phyloP scores from a whole-genome alignment of 805 yeast genomes.

The Yarrowia sp. region DNA sequence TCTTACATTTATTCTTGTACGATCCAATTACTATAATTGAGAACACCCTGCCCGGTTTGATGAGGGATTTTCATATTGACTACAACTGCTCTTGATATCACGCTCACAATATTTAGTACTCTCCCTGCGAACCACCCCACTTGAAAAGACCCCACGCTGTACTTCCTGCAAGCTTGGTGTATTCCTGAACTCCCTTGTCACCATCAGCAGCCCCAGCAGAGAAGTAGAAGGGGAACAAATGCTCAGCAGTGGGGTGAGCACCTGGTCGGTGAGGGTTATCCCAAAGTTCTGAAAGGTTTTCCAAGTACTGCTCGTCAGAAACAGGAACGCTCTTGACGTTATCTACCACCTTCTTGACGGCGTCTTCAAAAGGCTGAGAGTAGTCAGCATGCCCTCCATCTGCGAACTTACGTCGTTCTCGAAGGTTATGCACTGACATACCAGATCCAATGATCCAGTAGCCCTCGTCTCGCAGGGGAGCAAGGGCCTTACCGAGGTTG shows the following conservation, averaged over 20 bases:
- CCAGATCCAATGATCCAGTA: constrained; percentile 65
- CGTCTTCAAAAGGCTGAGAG: constrained; percentile 49
- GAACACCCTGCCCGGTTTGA: too few species aligned
- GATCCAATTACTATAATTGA: too few species aligned
- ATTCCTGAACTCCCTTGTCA: constrained; percentile 10
- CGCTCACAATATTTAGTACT: background rate
- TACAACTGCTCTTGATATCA: background rate
- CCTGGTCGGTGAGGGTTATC: constrained; percentile 38
- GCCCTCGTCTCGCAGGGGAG: constrained; percentile 50
- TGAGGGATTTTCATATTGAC: background rate
- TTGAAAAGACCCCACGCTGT: constrained; percentile 21
- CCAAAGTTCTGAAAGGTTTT: constrained; percentile 42
- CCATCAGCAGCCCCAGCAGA: constrained; percentile 49
- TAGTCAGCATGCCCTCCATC: constrained; percentile 44
- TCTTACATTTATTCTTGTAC: too few species aligned
- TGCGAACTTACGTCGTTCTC: constrained; percentile 45
- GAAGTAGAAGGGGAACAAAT: constrained; percentile 63
- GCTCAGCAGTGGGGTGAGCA: constrained; percentile 79
- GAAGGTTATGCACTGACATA: constrained; percentile 73
- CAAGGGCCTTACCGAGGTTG: constrained; percentile 54
- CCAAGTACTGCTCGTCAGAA: constrained; percentile 32
- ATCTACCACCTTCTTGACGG: constrained; percentile 38
- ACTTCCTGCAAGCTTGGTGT: background rate
- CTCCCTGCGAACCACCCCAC: background rate
- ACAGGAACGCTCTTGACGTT: constrained; percentile 38